Base-by-base conservation (phyloP, 176 grass and related monocot species). In the Raddia guianensis region DNA sequence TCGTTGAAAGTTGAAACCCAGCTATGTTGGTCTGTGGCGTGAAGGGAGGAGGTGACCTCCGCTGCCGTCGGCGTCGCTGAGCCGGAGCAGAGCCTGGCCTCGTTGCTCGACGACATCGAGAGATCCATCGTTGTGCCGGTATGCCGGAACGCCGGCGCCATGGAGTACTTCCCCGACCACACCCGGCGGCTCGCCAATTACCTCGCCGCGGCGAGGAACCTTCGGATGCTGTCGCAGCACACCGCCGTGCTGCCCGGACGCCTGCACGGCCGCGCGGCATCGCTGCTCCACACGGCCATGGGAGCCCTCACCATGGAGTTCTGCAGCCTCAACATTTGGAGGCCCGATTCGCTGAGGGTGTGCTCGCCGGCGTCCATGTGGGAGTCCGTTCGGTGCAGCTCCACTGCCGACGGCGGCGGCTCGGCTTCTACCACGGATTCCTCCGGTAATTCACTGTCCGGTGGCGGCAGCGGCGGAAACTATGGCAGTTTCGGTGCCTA, bases 321-420 rank as follows among this genome's bases (percentile, higher is more conserved):
- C 20, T 49, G 53, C 21, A 11, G 59, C 42, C 52, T 81, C 78
- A n/a, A 3, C 1, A 34, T 81, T 43, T 60, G 66, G 78, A 60
- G 44, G 9, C 52, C 10, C 69, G 53, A 80, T 6, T 45, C 21
- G 14, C 44, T 21, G 73, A 32, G n/a, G 7, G 74, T 12, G 13
- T 27, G 66, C 65, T 35, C 66, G 43, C 19, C 65, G 18, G 53
- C 11, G 1, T 80, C 78, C 66, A 70, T 80, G 40, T 49, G 66
- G 78, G 53, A 70, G 14, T 48, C 27, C 6, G 14, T 59, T 9
- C 48, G 43, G 19, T 45, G 42, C 20, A 20, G 76, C 27, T 27
- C 27, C 27, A 27, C 27, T 27, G 27, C 61, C 40, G 60, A 27
- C 32, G 9, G 59, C 75, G 27, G 42, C 9, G 21, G 59, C 7